Percentiles rank a stretch among this genome's conserved stretches.
phyloP scores from a whole-genome alignment of 2,329 filamentous ascomycete genomes.

The Hypoxylon sp. region DNA sequence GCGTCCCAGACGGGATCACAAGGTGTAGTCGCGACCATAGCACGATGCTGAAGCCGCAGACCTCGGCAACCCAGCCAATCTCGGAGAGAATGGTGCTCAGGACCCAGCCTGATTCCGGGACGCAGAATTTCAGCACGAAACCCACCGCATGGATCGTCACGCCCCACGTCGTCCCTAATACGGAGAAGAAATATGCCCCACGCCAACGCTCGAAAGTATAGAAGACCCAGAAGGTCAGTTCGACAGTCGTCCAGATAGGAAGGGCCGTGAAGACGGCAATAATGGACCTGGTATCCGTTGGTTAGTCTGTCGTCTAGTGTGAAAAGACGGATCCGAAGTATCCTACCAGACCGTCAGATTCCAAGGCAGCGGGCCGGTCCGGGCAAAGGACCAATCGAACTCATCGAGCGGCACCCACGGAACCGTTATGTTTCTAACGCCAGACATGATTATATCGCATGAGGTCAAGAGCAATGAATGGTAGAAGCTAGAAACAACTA shows the following conservation, averaged over 20 bases:
- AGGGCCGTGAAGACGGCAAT: conserved; percentile 38
- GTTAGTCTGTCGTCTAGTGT: background rate
- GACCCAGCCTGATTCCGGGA: conserved; percentile 34
- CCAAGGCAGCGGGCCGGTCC: conserved; percentile 36
- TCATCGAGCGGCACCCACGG: conserved; percentile 41
- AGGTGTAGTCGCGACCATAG: conserved; percentile 38
- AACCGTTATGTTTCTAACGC: conserved; percentile 36
- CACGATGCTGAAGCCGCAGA: conserved; percentile 34
- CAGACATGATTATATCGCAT: conserved; percentile 24
- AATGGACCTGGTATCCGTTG: conserved; percentile 23
- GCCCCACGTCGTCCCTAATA: conserved; percentile 34
- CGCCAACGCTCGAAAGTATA: conserved; percentile 36
- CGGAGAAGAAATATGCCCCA: conserved; percentile 35
- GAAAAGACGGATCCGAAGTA: background rate
- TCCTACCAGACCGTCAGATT: conserved; percentile 38
- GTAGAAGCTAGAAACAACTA: conserved; percentile 1
- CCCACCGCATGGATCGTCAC: conserved; percentile 36
- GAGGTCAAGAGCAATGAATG: conserved; percentile 1
- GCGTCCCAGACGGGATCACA: conserved; percentile 14
- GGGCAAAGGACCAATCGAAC: conserved; percentile 38
- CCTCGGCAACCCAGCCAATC: conserved; percentile 35
- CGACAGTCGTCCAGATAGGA: conserved; percentile 39
- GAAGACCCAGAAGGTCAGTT: conserved; percentile 36
- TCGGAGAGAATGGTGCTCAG: conserved; percentile 30
- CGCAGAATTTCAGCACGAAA: conserved; percentile 37